These are phyloP conservation scores for Brasilioporus rufonigricans DNA, from an alignment of 768 basidiomycete genomes.

Conservation along the genomic window DNA sequence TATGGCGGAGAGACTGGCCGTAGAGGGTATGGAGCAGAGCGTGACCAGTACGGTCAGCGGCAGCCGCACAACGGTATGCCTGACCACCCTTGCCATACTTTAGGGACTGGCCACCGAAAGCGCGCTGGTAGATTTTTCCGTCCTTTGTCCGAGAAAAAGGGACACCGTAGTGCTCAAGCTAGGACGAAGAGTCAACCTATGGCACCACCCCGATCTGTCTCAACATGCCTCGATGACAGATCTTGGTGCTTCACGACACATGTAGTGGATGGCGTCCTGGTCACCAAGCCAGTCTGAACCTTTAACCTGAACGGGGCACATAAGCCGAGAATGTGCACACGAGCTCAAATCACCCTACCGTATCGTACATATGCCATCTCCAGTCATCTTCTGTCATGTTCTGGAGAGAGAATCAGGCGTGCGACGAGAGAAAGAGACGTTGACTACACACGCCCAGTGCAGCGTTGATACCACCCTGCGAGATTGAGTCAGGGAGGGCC, in stretches of 20 bases:
- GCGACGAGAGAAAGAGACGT: conserved; percentile 3
- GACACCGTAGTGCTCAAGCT: conserved; percentile 98
- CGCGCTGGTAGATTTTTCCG: conserved; percentile 99
- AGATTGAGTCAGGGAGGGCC: conserved; percentile 13
- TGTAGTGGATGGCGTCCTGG: conserved; percentile 99
- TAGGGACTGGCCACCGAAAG: conserved; percentile 97
- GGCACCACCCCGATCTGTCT: not conserved
- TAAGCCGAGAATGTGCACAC: conserved; percentile 10
- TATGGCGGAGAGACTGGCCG: conserved; percentile 96
- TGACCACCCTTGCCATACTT: conserved; percentile 98
- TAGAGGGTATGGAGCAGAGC: conserved; percentile 98
- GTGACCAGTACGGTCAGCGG: conserved; percentile 98
- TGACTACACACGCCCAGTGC: conserved; percentile 75
- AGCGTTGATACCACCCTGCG: conserved; percentile 95
- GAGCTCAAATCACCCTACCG: conserved; percentile 47
- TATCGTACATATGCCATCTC: conserved; percentile 99
- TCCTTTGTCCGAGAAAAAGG: conserved; percentile 98
- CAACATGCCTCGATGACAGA: conserved; percentile 81
- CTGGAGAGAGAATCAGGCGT: conserved; percentile 34
- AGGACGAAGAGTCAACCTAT: conserved; percentile 3
- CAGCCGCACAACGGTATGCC: conserved; percentile 97
- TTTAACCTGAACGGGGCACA: conserved; percentile 69
- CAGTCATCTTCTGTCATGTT: conserved; percentile 99
- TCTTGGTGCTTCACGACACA: conserved; percentile 96
- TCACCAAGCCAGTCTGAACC: conserved; percentile 99